These are phyloP conservation scores for Radiomyces spectabilis DNA, from an alignment of 192 early-diverging fungal genomes.

Conservation along the genomic window DNA sequence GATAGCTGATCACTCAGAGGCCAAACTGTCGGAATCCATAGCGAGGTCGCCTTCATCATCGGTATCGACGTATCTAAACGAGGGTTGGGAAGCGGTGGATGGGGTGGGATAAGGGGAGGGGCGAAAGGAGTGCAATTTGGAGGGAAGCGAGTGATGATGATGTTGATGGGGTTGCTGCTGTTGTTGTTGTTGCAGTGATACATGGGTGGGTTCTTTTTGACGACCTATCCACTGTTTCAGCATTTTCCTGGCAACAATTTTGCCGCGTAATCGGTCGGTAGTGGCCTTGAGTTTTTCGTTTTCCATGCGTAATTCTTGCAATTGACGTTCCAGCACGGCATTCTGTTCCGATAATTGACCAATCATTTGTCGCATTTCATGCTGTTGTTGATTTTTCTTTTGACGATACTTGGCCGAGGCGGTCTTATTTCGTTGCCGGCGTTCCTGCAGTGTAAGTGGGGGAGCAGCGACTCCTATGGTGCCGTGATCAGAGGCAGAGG, in stretches of 20 bases:
- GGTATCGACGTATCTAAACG: too few relatives aligned
- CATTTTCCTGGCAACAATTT: slow-evolving; percentile 48
- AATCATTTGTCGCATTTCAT: slow-evolving; percentile 48
- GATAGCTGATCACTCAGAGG: too few relatives aligned
- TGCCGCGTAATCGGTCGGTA: slow-evolving; percentile 40
- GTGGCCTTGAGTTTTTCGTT: slow-evolving; percentile 36
- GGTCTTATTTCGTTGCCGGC: slow-evolving; percentile 50
- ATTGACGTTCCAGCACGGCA: slow-evolving; percentile 33
- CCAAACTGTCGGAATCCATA: too few relatives aligned
- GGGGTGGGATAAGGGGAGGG: too few relatives aligned
- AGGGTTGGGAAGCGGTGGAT: too few relatives aligned
- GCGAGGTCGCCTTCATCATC: too few relatives aligned
- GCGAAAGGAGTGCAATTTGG: too few relatives aligned
- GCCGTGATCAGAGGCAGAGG: neutral
- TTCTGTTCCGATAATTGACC: slow-evolving; percentile 33
- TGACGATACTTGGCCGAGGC: slow-evolving; percentile 54
- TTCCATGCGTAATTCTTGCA: slow-evolving; percentile 40
- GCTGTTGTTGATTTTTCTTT: slow-evolving; percentile 51
- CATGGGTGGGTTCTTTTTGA: neutral
- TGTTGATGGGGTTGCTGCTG: neutral
- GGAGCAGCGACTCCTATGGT: slow-evolving; percentile 5
- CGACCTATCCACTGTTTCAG: slow-evolving; percentile 35
- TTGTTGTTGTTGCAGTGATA: neutral
- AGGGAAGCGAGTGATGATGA: too few relatives aligned
- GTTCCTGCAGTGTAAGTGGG: slow-evolving; percentile 38